These are phyloP conservation scores for Hanseniaspora nectarophila DNA, from an alignment of 805 yeast genomes.

Conservation along the genomic window DNA sequence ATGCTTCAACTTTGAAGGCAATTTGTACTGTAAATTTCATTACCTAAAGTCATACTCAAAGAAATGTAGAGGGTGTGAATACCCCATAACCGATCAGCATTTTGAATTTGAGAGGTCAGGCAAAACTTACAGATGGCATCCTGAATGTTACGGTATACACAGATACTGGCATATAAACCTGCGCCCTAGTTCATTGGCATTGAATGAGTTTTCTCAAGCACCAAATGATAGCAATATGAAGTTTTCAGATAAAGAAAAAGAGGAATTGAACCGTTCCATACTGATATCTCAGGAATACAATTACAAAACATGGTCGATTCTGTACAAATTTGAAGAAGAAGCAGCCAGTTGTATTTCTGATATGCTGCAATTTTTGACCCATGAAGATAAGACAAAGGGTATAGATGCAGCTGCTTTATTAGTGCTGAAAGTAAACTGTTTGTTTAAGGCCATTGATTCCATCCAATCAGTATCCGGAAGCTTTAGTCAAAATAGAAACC, in stretches of 20 bases:
- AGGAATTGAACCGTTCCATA: slow-evolving; percentile 47
- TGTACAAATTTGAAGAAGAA: slow-evolving; percentile 81
- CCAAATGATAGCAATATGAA: slow-evolving; percentile 21
- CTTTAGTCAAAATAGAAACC: slow-evolving; percentile 3
- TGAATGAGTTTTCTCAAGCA: slow-evolving; percentile 24
- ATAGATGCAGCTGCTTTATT: slow-evolving; percentile 57
- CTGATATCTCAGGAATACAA: slow-evolving; percentile 49
- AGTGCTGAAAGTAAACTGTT: slow-evolving; percentile 58
- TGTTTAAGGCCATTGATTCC: slow-evolving; percentile 64
- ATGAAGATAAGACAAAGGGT: slow-evolving; percentile 57
- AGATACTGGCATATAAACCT: slow-evolving; percentile 90
- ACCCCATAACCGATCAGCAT: slow-evolving; percentile 85
- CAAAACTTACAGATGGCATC: slow-evolving; percentile 93
- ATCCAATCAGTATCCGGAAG: slow-evolving; percentile 23
- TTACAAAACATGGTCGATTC: slow-evolving; percentile 66
- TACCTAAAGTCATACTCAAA: slow-evolving; percentile 77
- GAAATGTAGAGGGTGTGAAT: slow-evolving; percentile 85
- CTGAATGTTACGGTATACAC: slow-evolving; percentile 95
- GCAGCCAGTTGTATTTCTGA: slow-evolving; percentile 82
- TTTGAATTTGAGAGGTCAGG: slow-evolving; percentile 89
- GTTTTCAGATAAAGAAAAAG: slow-evolving; percentile 13
- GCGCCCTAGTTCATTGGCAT: slow-evolving; percentile 47
- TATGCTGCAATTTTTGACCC: slow-evolving; percentile 76
- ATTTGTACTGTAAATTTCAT: slow-evolving; percentile 83
- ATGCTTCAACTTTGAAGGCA: slow-evolving; percentile 75